Evolutionary conservation across 805 yeast genomes (phyloP), one percentile per base, ranked within the genome.

Genomic region (Lachancea kluyveri): DNA sequence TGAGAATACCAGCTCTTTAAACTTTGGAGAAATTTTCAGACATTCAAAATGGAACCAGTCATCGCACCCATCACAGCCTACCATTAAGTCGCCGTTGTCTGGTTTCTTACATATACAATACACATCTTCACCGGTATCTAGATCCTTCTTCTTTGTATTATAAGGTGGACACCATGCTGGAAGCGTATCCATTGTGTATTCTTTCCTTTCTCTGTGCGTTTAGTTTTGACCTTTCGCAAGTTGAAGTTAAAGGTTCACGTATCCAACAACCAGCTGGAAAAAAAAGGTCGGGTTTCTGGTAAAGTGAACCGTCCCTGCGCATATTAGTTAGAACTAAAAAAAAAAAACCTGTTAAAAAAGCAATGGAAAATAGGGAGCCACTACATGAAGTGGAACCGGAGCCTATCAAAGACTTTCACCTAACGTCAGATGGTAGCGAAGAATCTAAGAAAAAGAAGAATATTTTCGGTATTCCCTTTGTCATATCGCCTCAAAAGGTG

Each of bases 31-130:
- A 21, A 86, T 51, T 31, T 67, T 68, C 68, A 87, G 72, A 52
- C 96, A 88, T 27, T 60, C 62, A 56, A 87, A 84, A 57, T 88
- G 96, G 51, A 70, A 88, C 96, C 96, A 88, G 37, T 85, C 95
- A 48, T 86, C 95, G 58, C 96, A 88, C 5, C 85, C 88, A 52
- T 87, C 96, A 53, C 96, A 87, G 0, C 82, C 85, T n/a, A 88
- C 81, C 96, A 88, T 88, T 52, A 87, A 60, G 36, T 74, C 78
- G 2, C 88, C 92, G 37, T 70, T 67, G 47, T 88, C 96, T 0
- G 86, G 80, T 39, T 69, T 70, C 22, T 92, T 67, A 53, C 96
- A 87, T 0, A 78, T 59, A 52, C 96, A 87, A 47, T 67, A 86
- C 5, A 82, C 60, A 43, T 79, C 84, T 41, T 78, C 82, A 14